phyloP scores from a whole-genome alignment of 1,284 basidiomycete genomes.

The Sanguinoderma infundibulare region DNA sequence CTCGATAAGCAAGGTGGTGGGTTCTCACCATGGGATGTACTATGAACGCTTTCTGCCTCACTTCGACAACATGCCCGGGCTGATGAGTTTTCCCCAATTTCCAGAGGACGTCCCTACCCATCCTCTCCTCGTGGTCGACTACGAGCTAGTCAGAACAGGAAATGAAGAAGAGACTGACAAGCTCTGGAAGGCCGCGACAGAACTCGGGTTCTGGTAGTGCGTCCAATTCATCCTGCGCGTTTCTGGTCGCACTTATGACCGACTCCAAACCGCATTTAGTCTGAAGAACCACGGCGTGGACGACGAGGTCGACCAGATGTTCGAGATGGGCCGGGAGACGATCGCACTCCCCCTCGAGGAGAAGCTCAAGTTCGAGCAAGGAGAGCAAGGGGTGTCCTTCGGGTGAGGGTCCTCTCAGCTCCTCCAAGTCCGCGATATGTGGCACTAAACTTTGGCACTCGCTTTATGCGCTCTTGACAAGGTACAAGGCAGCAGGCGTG shows the following conservation, averaged over 20 bases:
- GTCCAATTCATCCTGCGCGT: constrained; percentile 6
- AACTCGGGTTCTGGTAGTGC: constrained; percentile 30
- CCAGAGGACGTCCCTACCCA: constrained; percentile 4
- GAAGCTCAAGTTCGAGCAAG: constrained; percentile 36
- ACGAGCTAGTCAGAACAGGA: constrained; percentile 26
- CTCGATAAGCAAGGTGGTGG: too few relatives aligned
- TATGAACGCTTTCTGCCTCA: too few relatives aligned
- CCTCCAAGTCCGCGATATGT: not conserved
- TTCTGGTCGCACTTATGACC: not conserved
- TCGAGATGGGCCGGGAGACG: constrained; percentile 36
- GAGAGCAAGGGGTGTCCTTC: constrained; percentile 38
- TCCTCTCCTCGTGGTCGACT: constrained; percentile 33
- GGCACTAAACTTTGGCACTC: too few relatives aligned
- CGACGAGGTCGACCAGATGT: constrained; percentile 34
- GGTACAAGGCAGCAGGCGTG: constrained; percentile 38
- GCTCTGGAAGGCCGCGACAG: constrained; percentile 29
- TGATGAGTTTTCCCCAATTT: constrained; percentile 27
- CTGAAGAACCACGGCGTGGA: constrained; percentile 39
- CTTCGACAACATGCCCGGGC: constrained; percentile 6
- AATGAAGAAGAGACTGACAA: constrained; percentile 29
- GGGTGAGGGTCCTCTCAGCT: constrained; percentile 31
- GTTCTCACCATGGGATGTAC: too few relatives aligned
- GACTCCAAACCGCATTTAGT: constrained; percentile 9
- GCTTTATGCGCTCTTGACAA: too few relatives aligned
- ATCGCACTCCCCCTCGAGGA: constrained; percentile 6